phyloP scores from a whole-genome alignment of 2,329 filamentous ascomycete genomes.

The Alternaria arborescens region DNA sequence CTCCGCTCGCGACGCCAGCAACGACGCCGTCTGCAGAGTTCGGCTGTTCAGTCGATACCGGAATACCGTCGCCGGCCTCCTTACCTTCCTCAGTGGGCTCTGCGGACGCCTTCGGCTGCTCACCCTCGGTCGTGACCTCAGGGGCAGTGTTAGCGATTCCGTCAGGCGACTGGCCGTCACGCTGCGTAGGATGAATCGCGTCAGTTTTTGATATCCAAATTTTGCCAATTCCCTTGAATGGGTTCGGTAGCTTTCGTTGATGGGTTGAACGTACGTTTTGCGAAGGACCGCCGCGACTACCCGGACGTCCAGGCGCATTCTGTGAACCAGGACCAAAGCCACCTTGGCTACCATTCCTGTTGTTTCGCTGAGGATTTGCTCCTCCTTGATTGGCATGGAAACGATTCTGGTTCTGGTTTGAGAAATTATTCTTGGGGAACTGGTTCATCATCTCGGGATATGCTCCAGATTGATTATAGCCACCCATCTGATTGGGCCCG shows the following conservation, averaged over 20 bases:
- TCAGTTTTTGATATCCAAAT: constrained; percentile 35
- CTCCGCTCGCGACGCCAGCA: constrained; percentile 17
- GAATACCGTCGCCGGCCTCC: constrained; percentile 16
- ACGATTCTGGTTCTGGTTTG: constrained; percentile 76
- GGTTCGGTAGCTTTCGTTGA: constrained; percentile 24
- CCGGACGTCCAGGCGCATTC: constrained; percentile 40
- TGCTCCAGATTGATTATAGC: constrained; percentile 63
- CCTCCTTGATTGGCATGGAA: constrained; percentile 76
- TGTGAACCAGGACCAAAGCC: constrained; percentile 41
- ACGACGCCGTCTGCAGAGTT: constrained; percentile 12
- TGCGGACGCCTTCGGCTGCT: constrained; percentile 31
- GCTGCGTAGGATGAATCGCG: constrained; percentile 31
- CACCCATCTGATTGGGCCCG: constrained; percentile 61
- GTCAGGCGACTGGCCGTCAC: constrained; percentile 44
- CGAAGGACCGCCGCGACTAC: constrained; percentile 40
- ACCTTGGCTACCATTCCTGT: constrained; percentile 54
- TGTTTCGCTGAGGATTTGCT: constrained; percentile 50
- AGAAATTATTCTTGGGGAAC: constrained; percentile 68
- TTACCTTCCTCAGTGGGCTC: constrained; percentile 45
- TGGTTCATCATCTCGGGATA: constrained; percentile 60
- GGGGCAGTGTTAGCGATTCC: constrained; percentile 42
- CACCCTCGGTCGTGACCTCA: constrained; percentile 44
- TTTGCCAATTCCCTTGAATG: constrained; percentile 15
- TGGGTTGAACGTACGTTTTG: constrained; percentile 48
- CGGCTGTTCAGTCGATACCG: constrained; percentile 17